These are phyloP conservation scores for Phytopythium ostracodes DNA, from an alignment of 352 stramenopile species.

Conservation along the genomic window DNA sequence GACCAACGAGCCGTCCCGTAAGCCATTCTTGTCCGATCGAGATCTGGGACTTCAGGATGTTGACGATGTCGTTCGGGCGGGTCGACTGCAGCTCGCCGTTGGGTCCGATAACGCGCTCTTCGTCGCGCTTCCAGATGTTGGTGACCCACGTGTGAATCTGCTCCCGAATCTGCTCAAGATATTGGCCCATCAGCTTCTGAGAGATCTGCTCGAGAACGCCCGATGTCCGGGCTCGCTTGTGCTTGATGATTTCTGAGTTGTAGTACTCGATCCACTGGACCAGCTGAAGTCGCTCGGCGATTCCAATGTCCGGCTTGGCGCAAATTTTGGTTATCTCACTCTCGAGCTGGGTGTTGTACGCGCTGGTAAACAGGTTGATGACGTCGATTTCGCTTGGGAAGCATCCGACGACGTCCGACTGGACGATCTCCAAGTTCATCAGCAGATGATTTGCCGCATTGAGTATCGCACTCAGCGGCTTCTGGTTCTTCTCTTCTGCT, in stretches of 20 bases:
- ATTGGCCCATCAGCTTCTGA: conserved; percentile 68
- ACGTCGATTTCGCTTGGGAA: conserved; percentile 80
- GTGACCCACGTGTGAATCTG: conserved; percentile 84
- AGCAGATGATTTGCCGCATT: conserved; percentile 68
- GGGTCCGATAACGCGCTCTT: conserved; percentile 55
- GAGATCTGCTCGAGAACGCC: conserved; percentile 61
- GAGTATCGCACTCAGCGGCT: conserved; percentile 58
- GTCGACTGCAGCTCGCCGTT: conserved; percentile 70
- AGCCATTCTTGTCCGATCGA: conserved; percentile 83
- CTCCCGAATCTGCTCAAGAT: conserved; percentile 70
- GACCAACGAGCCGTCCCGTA: conserved; percentile 53
- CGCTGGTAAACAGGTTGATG: conserved; percentile 68
- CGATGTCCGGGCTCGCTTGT: conserved; percentile 68
- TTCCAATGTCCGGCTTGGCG: conserved; percentile 51
- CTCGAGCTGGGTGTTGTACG: conserved; percentile 76
- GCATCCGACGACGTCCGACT: conserved; percentile 62
- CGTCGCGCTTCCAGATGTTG: conserved; percentile 82
- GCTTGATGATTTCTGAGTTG: conserved; percentile 84
- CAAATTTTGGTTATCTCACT: conserved; percentile 62
- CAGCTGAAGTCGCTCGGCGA: conserved; percentile 71
- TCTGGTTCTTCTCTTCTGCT: conserved; percentile 38
- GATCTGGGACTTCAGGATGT: conserved; percentile 86
- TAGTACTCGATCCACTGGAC: conserved; percentile 89
- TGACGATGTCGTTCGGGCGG: conserved; percentile 82
- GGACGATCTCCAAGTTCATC: conserved; percentile 75